Base-by-base conservation (phyloP, 2,329 filamentous ascomycete genomes). In the Fusarium staphyleae region DNA sequence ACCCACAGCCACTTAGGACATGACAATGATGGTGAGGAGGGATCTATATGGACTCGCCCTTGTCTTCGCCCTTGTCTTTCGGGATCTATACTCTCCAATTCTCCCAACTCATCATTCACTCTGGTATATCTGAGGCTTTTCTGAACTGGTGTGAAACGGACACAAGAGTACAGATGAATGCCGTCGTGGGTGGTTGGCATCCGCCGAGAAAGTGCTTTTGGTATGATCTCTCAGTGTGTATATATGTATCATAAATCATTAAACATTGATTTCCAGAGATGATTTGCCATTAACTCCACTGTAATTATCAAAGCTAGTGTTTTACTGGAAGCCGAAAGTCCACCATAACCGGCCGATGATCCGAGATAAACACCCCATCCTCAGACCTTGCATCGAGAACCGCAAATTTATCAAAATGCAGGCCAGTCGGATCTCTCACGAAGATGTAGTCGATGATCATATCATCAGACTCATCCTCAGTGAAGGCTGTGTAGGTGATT, bases 401-500 rank as follows among this genome's bases (percentile, higher is more conserved):
- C 0, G 69, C 63, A 43, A 64, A 69, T 8, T 54, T 57, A 10
- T 64, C 41, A 16, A 69, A 68, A 11, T 61, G 42, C 24, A 71
- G 43, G 2, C 56, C 63, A 2, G 53, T 48, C 5, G 61, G 54
- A 29, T 72, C 57, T 51, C 54, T 62, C 24, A 71, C 68, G 37
- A 74, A 74, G 10, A 73, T 58, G 33, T 72, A 64, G 37, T 72
- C 71, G 18, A 74, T 59, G 10, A 55, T 49, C 7, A 48, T 59
- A 19, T 66, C 63, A 13, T 69, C 62, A 5, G 36, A 48, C 14
- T 43, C 44, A 11, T 58, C 36, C 0, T 41, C 28, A 2, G 65
- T 67, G 18, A 73, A 73, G 0, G 45, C 70, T 0, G 71, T 73
- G 26, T 66, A 73, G 1, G 70, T 73, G 4, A 64, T 65, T 8